Evolutionary conservation across 768 basidiomycete species (phyloP).

Genomic region (Tephrocybe sp.): DNA sequence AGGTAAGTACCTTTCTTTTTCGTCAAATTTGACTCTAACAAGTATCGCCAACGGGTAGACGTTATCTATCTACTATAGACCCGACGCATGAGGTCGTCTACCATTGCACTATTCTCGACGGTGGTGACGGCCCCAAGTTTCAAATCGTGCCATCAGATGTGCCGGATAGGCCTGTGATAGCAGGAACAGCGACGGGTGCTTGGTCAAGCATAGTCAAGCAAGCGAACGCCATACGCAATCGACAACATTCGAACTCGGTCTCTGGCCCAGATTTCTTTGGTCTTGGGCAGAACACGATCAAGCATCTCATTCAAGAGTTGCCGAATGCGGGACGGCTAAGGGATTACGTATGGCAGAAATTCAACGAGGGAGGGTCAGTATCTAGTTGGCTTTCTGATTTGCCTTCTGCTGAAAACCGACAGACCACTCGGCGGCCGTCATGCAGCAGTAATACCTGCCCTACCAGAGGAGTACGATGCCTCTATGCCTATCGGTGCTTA

Average conservation of each 20-base stretch:
- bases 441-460: constrained; percentile 77
- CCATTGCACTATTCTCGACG: constrained; percentile 81
- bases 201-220: constrained; percentile 85
- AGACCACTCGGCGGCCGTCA: constrained; percentile 81
- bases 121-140: constrained; percentile 84
- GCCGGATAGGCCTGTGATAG: constrained; percentile 70
- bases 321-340: constrained; percentile 67
- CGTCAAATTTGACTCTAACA: neutral
- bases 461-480: constrained; percentile 71
- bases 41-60: constrained; percentile 38
- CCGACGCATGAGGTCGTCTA: constrained; percentile 69
- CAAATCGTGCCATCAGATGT: constrained; percentile 77
- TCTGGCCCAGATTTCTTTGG: constrained; percentile 91
- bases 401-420: constrained; percentile 12
- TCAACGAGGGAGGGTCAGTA: constrained; percentile 82
- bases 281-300: constrained; percentile 84
- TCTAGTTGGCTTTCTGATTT: constrained; percentile 10
- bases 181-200: constrained; percentile 86
- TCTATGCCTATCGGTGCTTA: constrained; percentile 46
- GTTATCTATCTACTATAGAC: constrained; percentile 77
- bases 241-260: constrained; percentile 84
- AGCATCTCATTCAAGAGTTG: constrained; percentile 86
- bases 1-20: constrained; percentile 43
- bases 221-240: constrained; percentile 77
- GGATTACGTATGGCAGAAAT: constrained; percentile 87